Evolutionary conservation across 1,139 yeast genomes (phyloP), one percentile per base, ranked within the genome.

Genomic region (Debaryomycetaceae sp.): DNA sequence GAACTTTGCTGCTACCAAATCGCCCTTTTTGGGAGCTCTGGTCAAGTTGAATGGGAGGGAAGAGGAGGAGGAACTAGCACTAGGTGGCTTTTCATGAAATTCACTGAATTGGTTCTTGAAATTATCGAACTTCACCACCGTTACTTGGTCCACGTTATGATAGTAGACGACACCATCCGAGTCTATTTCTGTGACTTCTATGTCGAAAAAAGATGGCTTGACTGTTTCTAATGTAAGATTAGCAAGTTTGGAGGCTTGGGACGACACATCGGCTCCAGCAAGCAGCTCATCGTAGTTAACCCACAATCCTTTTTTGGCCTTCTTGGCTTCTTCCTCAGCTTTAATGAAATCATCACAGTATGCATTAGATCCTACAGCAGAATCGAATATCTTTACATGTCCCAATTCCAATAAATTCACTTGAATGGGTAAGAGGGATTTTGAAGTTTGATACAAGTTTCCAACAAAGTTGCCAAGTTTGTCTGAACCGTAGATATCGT

Each of bases 381-480:
- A 75, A 41, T 79, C 89, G 56, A 87, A 95, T 20, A 81, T 65
- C 51, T 78, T 73, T 14, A 81, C 87, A 45, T 78, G 73, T 2
- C 96, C 97, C 48, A 78, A 78, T 41, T 75, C 75, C 49, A 86
- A 71, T 45, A 89, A 70, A n/a, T 70, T 63, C 5, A 76, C 68
- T 55, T 87, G 90, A 45, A 85, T 73, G 11, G 95, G 90, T 24
- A 54, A 49, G 33, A 67, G 60, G 23, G 74, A 67, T 41, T 75
- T 74, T 6, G 80, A 75, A 23, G 78, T 78, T 11, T 80, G 59
- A 58, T 70, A 85, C 43, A 87, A 57, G 55, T 84, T 80, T 42
- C 96, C 95, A 59, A 87, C 80, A 55, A 88, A 89, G 0, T 87
- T 87, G 47, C 96, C 96, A 48, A 85, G 74, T 58, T 83, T 86